These are phyloP conservation scores for Candolleomyces efflorescens DNA, from an alignment of 768 basidiomycete genomes.

Conservation along the genomic window DNA sequence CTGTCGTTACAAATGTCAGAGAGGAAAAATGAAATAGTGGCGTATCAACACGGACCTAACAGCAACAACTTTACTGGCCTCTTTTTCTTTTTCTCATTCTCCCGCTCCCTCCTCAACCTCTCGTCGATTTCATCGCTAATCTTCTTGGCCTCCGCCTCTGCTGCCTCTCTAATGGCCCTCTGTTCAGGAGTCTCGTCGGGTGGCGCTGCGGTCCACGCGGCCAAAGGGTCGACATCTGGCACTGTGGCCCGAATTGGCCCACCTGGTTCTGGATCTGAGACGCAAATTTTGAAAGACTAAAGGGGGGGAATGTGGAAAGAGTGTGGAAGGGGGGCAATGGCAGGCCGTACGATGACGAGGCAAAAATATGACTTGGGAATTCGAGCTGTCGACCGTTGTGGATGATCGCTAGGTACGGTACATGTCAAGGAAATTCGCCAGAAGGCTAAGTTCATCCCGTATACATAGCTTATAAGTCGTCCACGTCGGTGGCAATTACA, in stretches of 20 bases:
- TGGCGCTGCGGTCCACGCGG: slow-evolving; percentile 58
- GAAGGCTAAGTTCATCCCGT: neutral
- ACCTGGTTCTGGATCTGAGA: slow-evolving; percentile 4
- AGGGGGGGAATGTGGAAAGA: neutral
- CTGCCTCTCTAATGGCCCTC: slow-evolving; percentile 48
- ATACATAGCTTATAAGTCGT: neutral
- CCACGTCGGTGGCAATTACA: slow-evolving; percentile 8
- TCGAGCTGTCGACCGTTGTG: neutral
- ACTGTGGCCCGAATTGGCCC: slow-evolving; percentile 10
- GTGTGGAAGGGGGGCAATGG: neutral
- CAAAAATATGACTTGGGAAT: neutral
- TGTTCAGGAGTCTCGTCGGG: slow-evolving; percentile 57
- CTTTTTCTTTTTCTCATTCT: slow-evolving; percentile 55
- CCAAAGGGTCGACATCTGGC: slow-evolving; percentile 57
- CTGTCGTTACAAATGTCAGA: slow-evolving; percentile 20
- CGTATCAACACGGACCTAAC: slow-evolving; percentile 41
- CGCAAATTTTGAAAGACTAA: slow-evolving; percentile 6
- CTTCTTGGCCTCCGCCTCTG: slow-evolving; percentile 59
- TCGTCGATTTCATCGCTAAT: slow-evolving; percentile 77
- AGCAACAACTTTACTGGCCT: slow-evolving; percentile 71
- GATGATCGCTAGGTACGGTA: slow-evolving; percentile 4
- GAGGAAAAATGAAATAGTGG: neutral
- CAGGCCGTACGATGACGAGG: neutral
- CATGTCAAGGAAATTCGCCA: slow-evolving; percentile 5
- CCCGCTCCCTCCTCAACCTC: slow-evolving; percentile 57